Evolutionary conservation across 2,329 filamentous ascomycete species (phyloP).

Genomic region (Ophiosphaerella korrae): DNA sequence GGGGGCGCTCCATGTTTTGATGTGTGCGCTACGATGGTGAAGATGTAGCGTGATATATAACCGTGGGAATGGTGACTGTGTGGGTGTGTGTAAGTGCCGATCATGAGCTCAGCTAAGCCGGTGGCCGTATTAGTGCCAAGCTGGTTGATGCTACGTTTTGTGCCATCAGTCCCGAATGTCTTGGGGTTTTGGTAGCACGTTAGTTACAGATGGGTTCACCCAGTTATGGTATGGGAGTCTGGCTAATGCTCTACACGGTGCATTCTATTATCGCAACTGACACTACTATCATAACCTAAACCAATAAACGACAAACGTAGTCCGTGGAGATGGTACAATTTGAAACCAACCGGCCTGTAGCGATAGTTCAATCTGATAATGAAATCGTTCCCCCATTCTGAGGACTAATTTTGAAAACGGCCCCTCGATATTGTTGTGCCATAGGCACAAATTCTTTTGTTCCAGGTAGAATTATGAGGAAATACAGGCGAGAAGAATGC

Average conservation of each 20-base stretch:
- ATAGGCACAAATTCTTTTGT: conserved; percentile 29
- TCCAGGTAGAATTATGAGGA: not conserved
- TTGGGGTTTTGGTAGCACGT: too few relatives aligned
- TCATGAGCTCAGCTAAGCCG: too few relatives aligned
- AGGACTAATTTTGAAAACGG: conserved; percentile 16
- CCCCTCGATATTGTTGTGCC: conserved; percentile 25
- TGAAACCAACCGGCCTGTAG: conserved; percentile 29
- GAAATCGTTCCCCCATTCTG: not conserved
- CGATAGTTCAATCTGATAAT: conserved; percentile 14
- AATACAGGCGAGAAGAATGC: conserved; percentile 1
- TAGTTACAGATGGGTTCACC: too few relatives aligned
- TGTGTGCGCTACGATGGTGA: not conserved
- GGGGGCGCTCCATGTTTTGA: conserved; percentile 13
- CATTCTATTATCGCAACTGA: not conserved
- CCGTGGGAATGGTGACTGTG: not conserved
- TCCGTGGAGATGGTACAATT: conserved; percentile 30
- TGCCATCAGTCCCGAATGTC: too few relatives aligned
- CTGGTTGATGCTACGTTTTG: too few relatives aligned
- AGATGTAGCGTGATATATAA: not conserved
- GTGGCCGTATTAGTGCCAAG: too few relatives aligned
- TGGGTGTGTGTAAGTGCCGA: too few relatives aligned
- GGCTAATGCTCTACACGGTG: too few relatives aligned
- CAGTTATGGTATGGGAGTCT: too few relatives aligned
- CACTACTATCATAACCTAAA: not conserved
- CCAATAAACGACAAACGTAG: conserved; percentile 7